Evolutionary conservation across 176 grass and related monocot species (phyloP).

Genomic region (Carex cristatella): DNA sequence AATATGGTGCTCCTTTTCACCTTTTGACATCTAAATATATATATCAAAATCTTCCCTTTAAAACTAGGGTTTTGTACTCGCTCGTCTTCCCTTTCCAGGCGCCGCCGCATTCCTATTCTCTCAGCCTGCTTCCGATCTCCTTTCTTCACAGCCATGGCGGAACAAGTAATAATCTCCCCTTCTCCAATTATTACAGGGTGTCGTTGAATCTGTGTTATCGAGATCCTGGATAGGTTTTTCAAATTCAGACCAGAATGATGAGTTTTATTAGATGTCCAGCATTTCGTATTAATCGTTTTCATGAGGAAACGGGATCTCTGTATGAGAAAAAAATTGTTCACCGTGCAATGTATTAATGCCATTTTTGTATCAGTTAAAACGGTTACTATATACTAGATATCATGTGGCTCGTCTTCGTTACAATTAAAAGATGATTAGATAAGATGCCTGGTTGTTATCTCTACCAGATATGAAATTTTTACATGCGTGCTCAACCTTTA

Average conservation of each 20-base stretch:
- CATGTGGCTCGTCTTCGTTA: neutral
- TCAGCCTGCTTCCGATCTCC: neutral
- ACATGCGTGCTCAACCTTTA: neutral
- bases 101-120: neutral
- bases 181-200: neutral
- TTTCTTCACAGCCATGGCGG: slow-evolving; percentile 54
- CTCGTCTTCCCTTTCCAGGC: neutral
- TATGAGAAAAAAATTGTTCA: neutral
- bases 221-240: neutral
- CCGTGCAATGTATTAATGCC: neutral
- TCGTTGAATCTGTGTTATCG: neutral
- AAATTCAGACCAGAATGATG: neutral
- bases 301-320: neutral
- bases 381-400: neutral
- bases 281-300: neutral
- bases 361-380: neutral
- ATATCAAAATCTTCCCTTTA: neutral
- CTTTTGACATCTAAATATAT: neutral
- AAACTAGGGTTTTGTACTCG: slow-evolving; percentile 26
- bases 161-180: slow-evolving; percentile 41
- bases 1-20: neutral
- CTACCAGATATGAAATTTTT: neutral
- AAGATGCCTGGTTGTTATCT: neutral
- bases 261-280: neutral
- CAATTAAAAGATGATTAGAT: neutral